Base-by-base conservation (phyloP, 2,329 filamentous ascomycete species). In the Grosmannia serpens region DNA sequence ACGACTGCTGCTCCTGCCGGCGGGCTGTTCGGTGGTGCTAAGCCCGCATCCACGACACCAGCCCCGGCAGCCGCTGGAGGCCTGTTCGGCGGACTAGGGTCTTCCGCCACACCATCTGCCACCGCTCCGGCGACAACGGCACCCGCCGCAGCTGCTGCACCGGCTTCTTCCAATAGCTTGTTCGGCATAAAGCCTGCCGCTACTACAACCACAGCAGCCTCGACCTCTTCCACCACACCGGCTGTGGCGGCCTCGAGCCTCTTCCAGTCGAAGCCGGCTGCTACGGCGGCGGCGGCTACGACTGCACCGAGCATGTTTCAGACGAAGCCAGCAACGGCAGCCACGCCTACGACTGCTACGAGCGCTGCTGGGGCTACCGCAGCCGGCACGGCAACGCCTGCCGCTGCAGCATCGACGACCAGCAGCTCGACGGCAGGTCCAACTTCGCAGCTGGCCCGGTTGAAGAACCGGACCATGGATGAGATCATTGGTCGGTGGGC, bases 401-500 rank as follows among this genome's bases (percentile, higher is more conserved):
- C 56, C 1, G 55, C 41, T 15, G 29, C 55, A 1, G n/a, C 59
- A 9, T 38, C 61, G 27, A 17, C 61, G 31, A 46, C 55, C 38
- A 53, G 77, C 69, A 31, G 85, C 31, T 95, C 91, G 1, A 95
- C 89, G 4, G 78, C 83, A 38, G 91, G 91, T 0, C 90, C 91
- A 1, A 77, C 86, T 3, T 92, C 94, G 20, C 86, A 91, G 59
- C 84, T 95, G 67, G 94, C 92, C 4, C 87, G 94, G 31, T 78
- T 99, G 44, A 96, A 96, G 77, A 96, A 96, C 73, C 97, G 96
- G 75, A 96, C 92, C 0, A 96, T 99, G 88, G 94, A 99, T 68
- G 94, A 99, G 70, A 96, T 99, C 63, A 91, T 99, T 64, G 96
- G 90, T 4, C 85, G 91, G 35, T 99, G 94, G 94, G 94, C 94